Conservation (phyloP, 352 stramenopile species). For the Phytophthora citricola region DNA sequence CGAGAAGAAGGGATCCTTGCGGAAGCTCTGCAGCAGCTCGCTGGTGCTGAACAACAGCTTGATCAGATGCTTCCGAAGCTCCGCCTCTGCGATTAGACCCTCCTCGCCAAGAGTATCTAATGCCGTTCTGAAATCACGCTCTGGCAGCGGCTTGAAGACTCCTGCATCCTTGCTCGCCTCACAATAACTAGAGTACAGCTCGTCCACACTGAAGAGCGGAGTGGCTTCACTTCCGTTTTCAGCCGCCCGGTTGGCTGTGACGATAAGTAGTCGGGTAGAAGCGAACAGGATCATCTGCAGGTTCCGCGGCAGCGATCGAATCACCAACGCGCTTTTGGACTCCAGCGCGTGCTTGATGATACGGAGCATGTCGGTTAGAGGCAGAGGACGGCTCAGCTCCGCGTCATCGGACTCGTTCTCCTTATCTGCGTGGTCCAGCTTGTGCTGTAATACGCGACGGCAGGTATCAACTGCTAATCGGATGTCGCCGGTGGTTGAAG, state of each 20-base stretch:
- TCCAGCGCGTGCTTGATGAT: conserved; percentile 79
- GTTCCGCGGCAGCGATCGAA: conserved; percentile 76
- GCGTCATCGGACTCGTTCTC: conserved; percentile 33
- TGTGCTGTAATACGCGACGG: conserved; percentile 71
- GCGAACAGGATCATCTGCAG: conserved; percentile 87
- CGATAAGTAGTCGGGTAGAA: conserved; percentile 55
- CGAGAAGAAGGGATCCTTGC: conserved; percentile 77
- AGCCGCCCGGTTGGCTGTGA: conserved; percentile 34
- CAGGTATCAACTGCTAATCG: conserved; percentile 78
- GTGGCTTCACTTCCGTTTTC: conserved; percentile 26
- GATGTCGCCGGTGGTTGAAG: conserved; percentile 79
- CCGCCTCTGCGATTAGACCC: conserved; percentile 57
- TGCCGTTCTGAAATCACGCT: conserved; percentile 70
- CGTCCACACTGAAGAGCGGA: conserved; percentile 59
- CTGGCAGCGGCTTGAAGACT: conserved; percentile 65
- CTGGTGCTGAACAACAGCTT: conserved; percentile 77
- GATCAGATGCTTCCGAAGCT: conserved; percentile 79
- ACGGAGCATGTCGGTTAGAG: conserved; percentile 76
- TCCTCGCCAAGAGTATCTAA: conserved; percentile 77
- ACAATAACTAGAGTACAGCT: conserved; percentile 77
- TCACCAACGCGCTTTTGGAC: conserved; percentile 59
- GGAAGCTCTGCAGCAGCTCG: conserved; percentile 76
- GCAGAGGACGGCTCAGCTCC: conserved; percentile 42
- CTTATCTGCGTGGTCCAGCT: conserved; percentile 43
- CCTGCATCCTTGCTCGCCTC: conserved; percentile 70